phyloP scores from a whole-genome alignment of 1,284 basidiomycete species.

The Puccinia polysora region DNA sequence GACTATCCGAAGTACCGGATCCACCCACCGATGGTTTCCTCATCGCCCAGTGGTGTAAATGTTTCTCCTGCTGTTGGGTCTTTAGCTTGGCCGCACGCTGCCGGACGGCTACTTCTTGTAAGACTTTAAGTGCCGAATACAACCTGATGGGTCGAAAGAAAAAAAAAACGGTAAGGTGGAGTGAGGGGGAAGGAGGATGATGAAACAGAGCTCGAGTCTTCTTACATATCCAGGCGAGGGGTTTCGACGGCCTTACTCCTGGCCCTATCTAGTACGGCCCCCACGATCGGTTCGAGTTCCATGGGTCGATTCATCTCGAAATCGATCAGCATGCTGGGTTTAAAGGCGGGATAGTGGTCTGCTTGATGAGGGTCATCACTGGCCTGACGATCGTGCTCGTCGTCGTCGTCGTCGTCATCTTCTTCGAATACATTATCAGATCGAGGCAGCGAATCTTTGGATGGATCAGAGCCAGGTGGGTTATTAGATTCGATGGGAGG shows the following conservation, averaged over 20 bases:
- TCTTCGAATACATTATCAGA: no score
- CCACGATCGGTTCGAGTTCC: constrained; percentile 38
- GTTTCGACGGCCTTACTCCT: constrained; percentile 40
- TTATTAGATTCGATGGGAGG: no score
- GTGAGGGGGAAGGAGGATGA: no score
- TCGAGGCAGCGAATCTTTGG: no score
- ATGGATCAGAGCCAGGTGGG: no score
- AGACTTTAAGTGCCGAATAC: constrained; percentile 38
- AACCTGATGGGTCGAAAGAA: constrained; percentile 13
- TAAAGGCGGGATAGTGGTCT: background rate
- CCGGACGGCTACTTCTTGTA: constrained; percentile 30
- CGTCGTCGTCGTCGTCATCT: constrained; percentile 26
- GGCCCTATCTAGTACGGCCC: constrained; percentile 34
- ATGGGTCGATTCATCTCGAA: constrained; percentile 38
- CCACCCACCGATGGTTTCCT: constrained; percentile 38
- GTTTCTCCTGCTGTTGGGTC: constrained; percentile 32
- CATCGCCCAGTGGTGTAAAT: constrained; percentile 42
- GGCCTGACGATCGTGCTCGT: background rate
- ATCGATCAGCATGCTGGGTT: constrained; percentile 39
- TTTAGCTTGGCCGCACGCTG: constrained; percentile 18
- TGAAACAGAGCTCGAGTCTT: background rate
- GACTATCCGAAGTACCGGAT: constrained; percentile 31
- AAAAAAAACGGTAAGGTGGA: background rate
- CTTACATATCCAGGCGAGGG: constrained; percentile 40
- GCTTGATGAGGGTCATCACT: background rate